These are phyloP conservation scores for Scutellaria minor DNA, from an alignment of 257 asterid species.

Conservation along the genomic window DNA sequence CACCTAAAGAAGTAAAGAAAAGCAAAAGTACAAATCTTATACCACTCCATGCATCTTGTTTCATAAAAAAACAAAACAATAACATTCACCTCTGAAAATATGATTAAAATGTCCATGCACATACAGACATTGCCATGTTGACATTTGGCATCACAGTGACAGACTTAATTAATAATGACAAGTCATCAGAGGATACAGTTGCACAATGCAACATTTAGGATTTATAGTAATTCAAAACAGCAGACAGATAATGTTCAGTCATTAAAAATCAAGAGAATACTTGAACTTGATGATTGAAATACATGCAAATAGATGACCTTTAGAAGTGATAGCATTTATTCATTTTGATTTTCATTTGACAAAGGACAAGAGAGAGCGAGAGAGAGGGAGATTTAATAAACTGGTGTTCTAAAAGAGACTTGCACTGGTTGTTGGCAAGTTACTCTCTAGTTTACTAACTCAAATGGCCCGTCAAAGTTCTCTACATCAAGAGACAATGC, in stretches of 20 bases:
- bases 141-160: background rate
- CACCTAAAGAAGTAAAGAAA: conserved; percentile 59
- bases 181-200: background rate
- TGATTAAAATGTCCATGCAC: too few relatives aligned
- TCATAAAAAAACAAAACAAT: conserved; percentile 19
- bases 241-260: background rate
- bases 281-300: conserved; percentile 10
- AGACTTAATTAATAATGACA: background rate
- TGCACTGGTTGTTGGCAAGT: background rate
- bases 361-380: too few relatives aligned
- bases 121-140: conserved; percentile 4
- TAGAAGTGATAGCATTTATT: background rate
- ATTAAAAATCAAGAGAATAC: background rate
- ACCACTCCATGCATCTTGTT: conserved; percentile 23
- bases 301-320: background rate
- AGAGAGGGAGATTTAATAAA: background rate
- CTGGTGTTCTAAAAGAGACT: background rate
- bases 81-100: background rate
- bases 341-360: too few relatives aligned
- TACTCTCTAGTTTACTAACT: background rate
- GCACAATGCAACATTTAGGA: background rate
- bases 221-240: background rate
- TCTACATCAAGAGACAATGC: conserved; percentile 11
- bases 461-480: background rate
- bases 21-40: conserved; percentile 9